phyloP scores from a whole-genome alignment of 176 grass and related monocot species.

The Juncus effusus region DNA sequence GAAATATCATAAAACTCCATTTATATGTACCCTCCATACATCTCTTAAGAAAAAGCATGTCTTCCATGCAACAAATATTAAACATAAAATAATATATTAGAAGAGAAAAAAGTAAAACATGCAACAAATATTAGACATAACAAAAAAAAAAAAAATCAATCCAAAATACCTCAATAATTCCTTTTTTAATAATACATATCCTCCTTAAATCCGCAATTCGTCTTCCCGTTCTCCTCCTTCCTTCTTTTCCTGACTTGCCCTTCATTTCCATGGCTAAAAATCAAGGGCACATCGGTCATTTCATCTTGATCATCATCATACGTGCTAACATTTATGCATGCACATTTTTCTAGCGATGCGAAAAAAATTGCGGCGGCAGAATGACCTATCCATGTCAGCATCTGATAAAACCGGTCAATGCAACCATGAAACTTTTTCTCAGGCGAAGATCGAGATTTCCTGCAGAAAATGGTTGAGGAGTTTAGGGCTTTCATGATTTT shows the following conservation, averaged over 20 bases:
- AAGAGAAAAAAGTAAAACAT: too few relatives aligned
- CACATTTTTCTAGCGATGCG: slow-evolving; percentile 71
- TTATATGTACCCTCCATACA: too few relatives aligned
- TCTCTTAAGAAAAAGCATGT: too few relatives aligned
- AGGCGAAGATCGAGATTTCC: neutral
- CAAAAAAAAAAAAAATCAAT: neutral
- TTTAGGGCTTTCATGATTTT: slow-evolving; percentile 33
- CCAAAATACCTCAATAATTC: neutral
- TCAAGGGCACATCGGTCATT: slow-evolving; percentile 41
- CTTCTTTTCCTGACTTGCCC: slow-evolving; percentile 8
- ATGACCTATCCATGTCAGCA: slow-evolving; percentile 60
- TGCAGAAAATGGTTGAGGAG: slow-evolving; percentile 27
- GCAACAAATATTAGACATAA: too few relatives aligned
- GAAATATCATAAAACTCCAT: too few relatives aligned
- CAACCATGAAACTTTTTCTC: slow-evolving; percentile 25
- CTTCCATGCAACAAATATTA: too few relatives aligned
- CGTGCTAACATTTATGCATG: slow-evolving; percentile 64
- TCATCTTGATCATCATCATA: slow-evolving; percentile 67
- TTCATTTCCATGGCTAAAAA: slow-evolving; percentile 30
- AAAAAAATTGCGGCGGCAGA: slow-evolving; percentile 68
- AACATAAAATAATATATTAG: too few relatives aligned
- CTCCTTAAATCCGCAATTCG: neutral
- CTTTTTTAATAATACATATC: too few relatives aligned
- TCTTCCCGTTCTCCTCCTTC: slow-evolving; percentile 26
- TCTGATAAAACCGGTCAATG: slow-evolving; percentile 48